phyloP scores from a whole-genome alignment of 1,284 basidiomycete species.

The Microbotryum scabiosae region DNA sequence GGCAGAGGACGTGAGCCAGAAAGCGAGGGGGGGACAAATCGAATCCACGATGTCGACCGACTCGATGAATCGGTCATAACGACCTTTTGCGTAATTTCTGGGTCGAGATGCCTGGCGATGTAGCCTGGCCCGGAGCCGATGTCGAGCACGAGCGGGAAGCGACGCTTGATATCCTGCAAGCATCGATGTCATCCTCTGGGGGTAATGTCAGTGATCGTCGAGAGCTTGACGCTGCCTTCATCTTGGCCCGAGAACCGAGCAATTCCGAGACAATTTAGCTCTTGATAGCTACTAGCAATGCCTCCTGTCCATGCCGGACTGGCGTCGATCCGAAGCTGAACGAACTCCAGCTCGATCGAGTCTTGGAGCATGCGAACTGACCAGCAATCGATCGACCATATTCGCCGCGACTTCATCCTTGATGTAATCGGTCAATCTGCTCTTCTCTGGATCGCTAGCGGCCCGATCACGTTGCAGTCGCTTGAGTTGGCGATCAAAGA shows the following conservation, averaged over 20 bases:
- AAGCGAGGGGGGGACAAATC: background rate
- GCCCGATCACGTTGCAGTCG: conserved; percentile 70
- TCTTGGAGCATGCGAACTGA: conserved; percentile 36
- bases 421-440: conserved; percentile 81
- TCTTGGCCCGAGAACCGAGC: too few species aligned
- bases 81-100: conserved; percentile 60
- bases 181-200: conserved; percentile 4
- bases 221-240: background rate
- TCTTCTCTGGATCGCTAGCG: conserved; percentile 52
- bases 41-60: conserved; percentile 40
- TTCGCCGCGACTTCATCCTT: conserved; percentile 82
- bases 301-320: too few species aligned
- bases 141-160: conserved; percentile 73
- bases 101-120: conserved; percentile 73
- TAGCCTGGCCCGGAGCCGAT: conserved; percentile 92
- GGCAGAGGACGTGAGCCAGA: background rate
- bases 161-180: conserved; percentile 76
- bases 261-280: background rate
- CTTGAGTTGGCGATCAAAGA: conserved; percentile 86
- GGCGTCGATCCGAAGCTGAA: too few species aligned
- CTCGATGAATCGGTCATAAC: conserved; percentile 84
- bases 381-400: conserved; percentile 80
- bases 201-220: background rate
- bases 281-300: background rate
- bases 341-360: too few species aligned